These are phyloP conservation scores for Phytophthora kernoviae DNA, from an alignment of 352 stramenopile species.

Conservation along the genomic window DNA sequence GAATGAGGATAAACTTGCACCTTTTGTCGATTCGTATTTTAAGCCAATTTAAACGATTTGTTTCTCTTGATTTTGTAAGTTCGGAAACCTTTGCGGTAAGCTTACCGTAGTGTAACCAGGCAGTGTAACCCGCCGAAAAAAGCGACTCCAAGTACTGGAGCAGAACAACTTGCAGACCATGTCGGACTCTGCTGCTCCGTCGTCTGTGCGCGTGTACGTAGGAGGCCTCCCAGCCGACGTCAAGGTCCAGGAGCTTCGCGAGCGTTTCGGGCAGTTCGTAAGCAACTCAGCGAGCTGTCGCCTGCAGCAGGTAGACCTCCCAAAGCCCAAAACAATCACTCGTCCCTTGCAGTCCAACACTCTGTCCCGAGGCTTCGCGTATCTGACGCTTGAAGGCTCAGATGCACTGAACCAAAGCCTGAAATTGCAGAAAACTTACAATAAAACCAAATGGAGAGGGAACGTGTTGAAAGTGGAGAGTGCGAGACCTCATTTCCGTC, in stretches of 20 bases:
- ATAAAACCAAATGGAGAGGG: constrained; percentile 79
- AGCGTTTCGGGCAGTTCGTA: constrained; percentile 68
- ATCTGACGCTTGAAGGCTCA: constrained; percentile 52
- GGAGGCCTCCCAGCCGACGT: constrained; percentile 59
- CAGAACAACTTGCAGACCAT: no score
- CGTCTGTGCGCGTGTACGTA: constrained; percentile 62
- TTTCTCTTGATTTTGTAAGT: no score
- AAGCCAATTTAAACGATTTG: no score
- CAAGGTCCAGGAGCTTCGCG: constrained; percentile 51
- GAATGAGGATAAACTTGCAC: no score
- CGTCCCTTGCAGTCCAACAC: no score
- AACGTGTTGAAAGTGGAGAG: constrained; percentile 59
- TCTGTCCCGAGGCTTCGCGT: constrained; percentile 56
- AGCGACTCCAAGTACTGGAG: no score
- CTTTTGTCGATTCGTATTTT: no score
- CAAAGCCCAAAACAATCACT: constrained; percentile 27
- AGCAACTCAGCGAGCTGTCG: constrained; percentile 26
- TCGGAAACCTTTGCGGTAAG: no score
- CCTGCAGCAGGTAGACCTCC: constrained; percentile 50
- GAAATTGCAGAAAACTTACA: constrained; percentile 63
- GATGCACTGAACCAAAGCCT: constrained; percentile 35
- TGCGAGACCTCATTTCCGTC: constrained; percentile 56
- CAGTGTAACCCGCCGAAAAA: no score
- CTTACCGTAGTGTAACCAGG: no score
- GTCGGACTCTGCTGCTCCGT: neutral